Evolutionary conservation across 257 asterid species (phyloP), one percentile per base, ranked within the genome.

Genomic region (Linderniella brevidens): DNA sequence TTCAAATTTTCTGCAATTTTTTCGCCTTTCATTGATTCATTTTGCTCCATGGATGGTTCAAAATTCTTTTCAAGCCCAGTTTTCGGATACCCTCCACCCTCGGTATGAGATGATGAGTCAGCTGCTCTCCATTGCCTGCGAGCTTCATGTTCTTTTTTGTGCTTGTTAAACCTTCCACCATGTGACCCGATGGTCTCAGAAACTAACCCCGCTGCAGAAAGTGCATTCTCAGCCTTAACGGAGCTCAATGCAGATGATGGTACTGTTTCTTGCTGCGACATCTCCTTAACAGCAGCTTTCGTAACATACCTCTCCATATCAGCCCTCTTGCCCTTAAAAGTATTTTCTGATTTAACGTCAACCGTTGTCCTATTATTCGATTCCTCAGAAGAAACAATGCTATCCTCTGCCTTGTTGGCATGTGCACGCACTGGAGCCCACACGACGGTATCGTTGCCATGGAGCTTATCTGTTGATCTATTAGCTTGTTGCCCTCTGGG

Each of bases 301-400:
- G 96, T 94, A 39, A 85, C 78, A 60, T 79, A 90, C 59, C 94
- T 81, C 72, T 85, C 96, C 80, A 85, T 79, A 65, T 90, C 99
- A 41, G 99, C 99, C 70, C 94, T 71, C 88, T 79, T 85, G 56
- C 93, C 80, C 64, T 73, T 90, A 16, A 58, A 51, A 64, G 62
- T 85, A 73, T 53, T 72, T 52, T 68, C 90, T 46, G 55, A 61
- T 47, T 44, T 58, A 58, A 60, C 59, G 45, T 69, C 80, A 52
- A 52, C 62, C 73, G 63, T 80, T 6, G 57, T 29, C 15, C 68
- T 51, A 70, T 53, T 49, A 42, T 52, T 56, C 37, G 72, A 37
- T 50, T 70, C 83, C 46, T 61, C 62, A 1, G 55, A 43, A 39
- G 62, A 48, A 63, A 79, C 88, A 61, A 60, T 69, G 11, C 68